Evolutionary conservation across 768 basidiomycete species (phyloP).

Genomic region (Pleurotus djamor): DNA sequence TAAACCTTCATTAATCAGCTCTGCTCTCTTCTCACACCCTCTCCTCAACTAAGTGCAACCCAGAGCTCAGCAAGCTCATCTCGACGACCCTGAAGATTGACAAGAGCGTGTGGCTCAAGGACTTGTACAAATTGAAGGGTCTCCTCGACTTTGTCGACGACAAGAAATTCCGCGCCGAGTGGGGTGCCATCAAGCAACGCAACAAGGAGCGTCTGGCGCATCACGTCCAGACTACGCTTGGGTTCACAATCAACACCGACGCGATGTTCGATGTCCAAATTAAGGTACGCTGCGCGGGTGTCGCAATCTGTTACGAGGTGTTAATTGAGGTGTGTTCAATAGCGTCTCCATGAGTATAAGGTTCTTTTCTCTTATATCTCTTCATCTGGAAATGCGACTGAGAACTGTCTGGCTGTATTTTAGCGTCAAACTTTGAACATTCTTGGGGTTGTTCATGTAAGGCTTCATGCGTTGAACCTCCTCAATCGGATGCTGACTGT

Average conservation of each 20-base stretch:
- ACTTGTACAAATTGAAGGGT: conserved; percentile 75
- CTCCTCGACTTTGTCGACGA: conserved; percentile 73
- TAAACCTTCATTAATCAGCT: background rate
- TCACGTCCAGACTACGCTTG: conserved; percentile 69
- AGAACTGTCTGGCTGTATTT: background rate
- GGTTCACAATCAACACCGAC: conserved; percentile 66
- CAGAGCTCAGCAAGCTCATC: conserved; percentile 81
- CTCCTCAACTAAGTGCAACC: conserved; percentile 66
- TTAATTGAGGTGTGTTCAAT: conserved; percentile 15
- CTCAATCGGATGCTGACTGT: background rate
- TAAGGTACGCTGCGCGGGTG: conserved; percentile 42
- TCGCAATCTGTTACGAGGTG: background rate
- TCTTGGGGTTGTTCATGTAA: conserved; percentile 81
- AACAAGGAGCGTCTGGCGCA: conserved; percentile 91
- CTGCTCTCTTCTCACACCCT: background rate
- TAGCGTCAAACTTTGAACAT: conserved; percentile 95
- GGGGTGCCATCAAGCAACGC: conserved; percentile 81
- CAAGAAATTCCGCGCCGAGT: conserved; percentile 71
- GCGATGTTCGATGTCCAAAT: conserved; percentile 94
- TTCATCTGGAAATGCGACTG: background rate
- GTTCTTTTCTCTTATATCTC: conserved; percentile 22
- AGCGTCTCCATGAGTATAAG: conserved; percentile 94
- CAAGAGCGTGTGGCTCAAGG: conserved; percentile 82
- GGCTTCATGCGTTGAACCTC: conserved; percentile 16
- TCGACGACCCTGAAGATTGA: conserved; percentile 75